Base-by-base conservation (phyloP, 345 rosid species). In the Draba incana region DNA sequence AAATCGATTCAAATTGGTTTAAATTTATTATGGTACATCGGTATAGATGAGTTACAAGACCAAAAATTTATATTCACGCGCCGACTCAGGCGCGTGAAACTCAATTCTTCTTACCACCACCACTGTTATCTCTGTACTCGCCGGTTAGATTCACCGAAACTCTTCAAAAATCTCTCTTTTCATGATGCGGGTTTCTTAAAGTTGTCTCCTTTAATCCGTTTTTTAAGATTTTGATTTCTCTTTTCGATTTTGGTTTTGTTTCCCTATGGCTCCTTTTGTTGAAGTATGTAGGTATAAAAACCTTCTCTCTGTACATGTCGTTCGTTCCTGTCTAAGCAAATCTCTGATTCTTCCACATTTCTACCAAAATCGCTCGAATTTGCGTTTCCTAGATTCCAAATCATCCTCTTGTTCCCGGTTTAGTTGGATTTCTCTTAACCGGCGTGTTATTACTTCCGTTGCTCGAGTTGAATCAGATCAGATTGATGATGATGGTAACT, bases 381-480 rank as follows among this genome's bases (percentile, higher is more conserved):
- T 48, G 52, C 30, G 64, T 48, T 58, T 72, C 27, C 0, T 64
- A 28, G 35, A 24, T 10, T 72, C 66, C 51, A 64, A 72, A 39
- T 14, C 76, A 20, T 3, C 39, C 13, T 57, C 74, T 73, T 77
- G 48, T 27, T 67, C 62, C 50, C 76, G 64, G 16, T 57, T 20
- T 3, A 33, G n/a, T 33, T 5, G 77, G 13, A 49, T 77, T 77
- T 42, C 71, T 27, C 24, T 76, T 42, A 70, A 59, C 74, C 88
- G 81, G 64, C 79, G 77, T 28, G 12, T 86, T 27, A 55, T 84
- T 65, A 62, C 79, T 0, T 85, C 90, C 30, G 78, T 81, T 20
- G 80, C 88, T 13, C 75, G 86, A 39, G 77, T 78, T 47, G 90
- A 87, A 66, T 64, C 77, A 10, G 84, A 78, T 74, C 72, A 49